Evolutionary conservation across 2,329 filamentous ascomycete species (phyloP), one percentile per base, ranked within the genome.

Genomic region (Fusarium lateritium): DNA sequence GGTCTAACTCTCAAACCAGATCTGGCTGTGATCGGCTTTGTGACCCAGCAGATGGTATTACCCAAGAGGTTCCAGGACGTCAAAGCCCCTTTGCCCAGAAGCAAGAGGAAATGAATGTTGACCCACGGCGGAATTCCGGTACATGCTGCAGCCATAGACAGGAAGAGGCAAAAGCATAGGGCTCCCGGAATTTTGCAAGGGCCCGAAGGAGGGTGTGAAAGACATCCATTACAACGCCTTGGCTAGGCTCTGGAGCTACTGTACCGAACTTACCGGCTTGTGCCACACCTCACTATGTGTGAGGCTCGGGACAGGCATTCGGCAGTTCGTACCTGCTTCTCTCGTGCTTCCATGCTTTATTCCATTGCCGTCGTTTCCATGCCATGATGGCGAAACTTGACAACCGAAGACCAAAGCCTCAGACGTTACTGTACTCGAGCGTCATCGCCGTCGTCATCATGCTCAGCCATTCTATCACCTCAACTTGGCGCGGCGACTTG

Each of bases 311-410:
- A 52, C 39, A 44, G 28, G 44, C 19, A 50, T 58, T 67, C 67
- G 67, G 67, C 62, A 69, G 62, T 70, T 69, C 52, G 36, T 59
- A 56, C 62, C 67, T 69, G 53, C 67, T 69, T 69, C 62, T 66
- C 44, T 57, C 17, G 51, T 56, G 65, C 65, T 68, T 68, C 65
- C 43, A 60, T 43, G 24, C 17, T 46, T 42, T 22, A 33, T 65
- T 65, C 52, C 40, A 49, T 21, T 42, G 19, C 10, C 26, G 21
- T 4, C 31, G 7, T 7, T 24, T 39, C 38, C 28, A 56, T 50
- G 34, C 28, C n/a, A 24, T 57, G 6, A 15, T 21, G 43, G 14
- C n/a, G 47, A 47, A 40, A 19, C 31, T 26, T 24, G 24, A 57
- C 52, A 47, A 36, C 11, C 22, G 28, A 26, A n/a, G 8, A 49